phyloP scores from a whole-genome alignment of 257 asterid genomes.

The Scutellaria galericulata region DNA sequence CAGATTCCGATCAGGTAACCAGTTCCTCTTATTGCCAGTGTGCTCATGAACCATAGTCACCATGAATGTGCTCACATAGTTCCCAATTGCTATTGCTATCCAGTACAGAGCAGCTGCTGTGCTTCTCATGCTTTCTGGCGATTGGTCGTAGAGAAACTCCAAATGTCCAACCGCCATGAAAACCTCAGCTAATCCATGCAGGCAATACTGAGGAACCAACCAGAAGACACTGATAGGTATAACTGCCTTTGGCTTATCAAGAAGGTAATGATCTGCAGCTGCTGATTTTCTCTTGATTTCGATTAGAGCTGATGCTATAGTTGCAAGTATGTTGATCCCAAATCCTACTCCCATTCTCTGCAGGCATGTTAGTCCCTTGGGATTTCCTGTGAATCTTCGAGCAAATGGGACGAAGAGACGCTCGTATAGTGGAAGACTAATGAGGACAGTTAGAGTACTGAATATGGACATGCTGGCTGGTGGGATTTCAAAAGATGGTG shows the following conservation, averaged over 20 bases:
- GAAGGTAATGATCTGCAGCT: slow-evolving; percentile 54
- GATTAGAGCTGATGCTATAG: slow-evolving; percentile 54
- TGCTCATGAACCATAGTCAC: slow-evolving; percentile 59
- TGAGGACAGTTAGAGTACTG: slow-evolving; percentile 60
- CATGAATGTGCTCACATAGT: slow-evolving; percentile 56
- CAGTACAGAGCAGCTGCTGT: slow-evolving; percentile 71
- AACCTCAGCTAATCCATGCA: slow-evolving; percentile 73
- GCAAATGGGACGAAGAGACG: slow-evolving; percentile 67
- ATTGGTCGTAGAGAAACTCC: slow-evolving; percentile 78
- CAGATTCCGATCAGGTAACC: slow-evolving; percentile 75
- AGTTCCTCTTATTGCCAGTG: slow-evolving; percentile 51
- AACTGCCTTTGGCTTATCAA: slow-evolving; percentile 53
- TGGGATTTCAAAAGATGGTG: slow-evolving; percentile 66
- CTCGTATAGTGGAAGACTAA: slow-evolving; percentile 60
- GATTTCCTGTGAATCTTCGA: slow-evolving; percentile 55
- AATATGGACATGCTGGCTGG: slow-evolving; percentile 76
- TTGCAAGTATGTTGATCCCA: slow-evolving; percentile 56
- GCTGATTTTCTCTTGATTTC: slow-evolving; percentile 65
- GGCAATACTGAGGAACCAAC: slow-evolving; percentile 71
- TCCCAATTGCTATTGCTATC: slow-evolving; percentile 59
- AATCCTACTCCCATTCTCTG: slow-evolving; percentile 80
- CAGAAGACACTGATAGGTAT: slow-evolving; percentile 71
- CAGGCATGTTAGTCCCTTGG: slow-evolving; percentile 59
- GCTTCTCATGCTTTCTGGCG: slow-evolving; percentile 89
- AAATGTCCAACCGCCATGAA: slow-evolving; percentile 70